Percentiles rank a stretch among this genome's conserved stretches.
Evolutionary conservation across 2,329 filamentous ascomycete species (phyloP).

Genomic region (Botrytis pseudocinerea): DNA sequence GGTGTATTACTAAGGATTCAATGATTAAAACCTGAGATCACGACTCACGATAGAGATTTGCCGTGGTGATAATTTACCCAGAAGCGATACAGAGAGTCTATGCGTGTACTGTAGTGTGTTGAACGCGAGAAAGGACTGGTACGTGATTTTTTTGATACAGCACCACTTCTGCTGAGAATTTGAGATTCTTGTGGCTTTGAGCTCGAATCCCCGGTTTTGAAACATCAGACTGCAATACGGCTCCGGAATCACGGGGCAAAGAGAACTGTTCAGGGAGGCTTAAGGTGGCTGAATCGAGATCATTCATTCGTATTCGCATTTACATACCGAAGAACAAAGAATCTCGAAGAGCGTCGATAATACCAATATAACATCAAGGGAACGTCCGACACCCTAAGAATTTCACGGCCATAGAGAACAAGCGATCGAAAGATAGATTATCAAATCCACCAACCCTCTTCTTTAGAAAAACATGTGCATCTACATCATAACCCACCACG

Average conservation of each 20-base stretch:
- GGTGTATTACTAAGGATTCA: not conserved
- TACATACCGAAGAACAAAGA: not conserved
- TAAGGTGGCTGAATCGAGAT: not conserved
- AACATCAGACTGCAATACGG: not conserved
- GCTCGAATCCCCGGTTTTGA: not conserved
- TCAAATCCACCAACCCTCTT: not conserved
- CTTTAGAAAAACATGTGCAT: not conserved
- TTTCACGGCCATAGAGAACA: constrained; percentile 52
- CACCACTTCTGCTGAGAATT: not conserved
- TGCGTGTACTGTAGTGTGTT: not conserved
- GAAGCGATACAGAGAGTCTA: not conserved
- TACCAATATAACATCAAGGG: not conserved
- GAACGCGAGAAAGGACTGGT: not conserved
- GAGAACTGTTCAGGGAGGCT: not conserved
- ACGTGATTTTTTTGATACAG: not conserved
- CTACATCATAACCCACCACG: not conserved
- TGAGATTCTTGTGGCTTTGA: not conserved
- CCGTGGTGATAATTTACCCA: not conserved
- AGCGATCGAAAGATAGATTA: not conserved
- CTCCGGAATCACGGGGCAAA: not conserved
- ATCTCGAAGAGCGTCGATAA: not conserved
- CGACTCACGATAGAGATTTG: not conserved
- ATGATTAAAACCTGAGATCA: not conserved
- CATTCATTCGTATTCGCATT: not conserved
- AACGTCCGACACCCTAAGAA: not conserved